Evolutionary conservation across 345 rosid species (phyloP).

Genomic region (Heritiera fomes): DNA sequence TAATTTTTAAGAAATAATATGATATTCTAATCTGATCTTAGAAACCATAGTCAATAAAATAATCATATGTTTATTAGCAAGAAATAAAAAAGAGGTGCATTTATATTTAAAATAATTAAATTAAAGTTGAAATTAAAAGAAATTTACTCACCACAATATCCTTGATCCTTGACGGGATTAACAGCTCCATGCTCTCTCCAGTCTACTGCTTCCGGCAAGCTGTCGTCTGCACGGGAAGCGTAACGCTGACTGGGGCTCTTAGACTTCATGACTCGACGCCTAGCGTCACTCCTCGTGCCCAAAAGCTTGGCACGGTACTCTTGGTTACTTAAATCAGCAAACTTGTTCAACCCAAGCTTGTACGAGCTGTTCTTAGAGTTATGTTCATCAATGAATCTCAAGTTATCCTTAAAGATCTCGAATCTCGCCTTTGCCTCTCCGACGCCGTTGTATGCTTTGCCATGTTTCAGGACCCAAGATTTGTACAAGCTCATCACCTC

Average conservation of each 20-base stretch:
- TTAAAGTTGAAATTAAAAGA: not conserved
- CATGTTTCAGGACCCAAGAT: conserved; percentile 60
- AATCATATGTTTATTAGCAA: too few relatives aligned
- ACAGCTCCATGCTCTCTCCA: conserved; percentile 88
- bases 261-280: conserved; percentile 50
- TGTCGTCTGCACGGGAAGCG: conserved; percentile 38
- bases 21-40: too few relatives aligned
- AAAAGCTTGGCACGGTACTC: conserved; percentile 66
- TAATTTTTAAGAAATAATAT: too few relatives aligned
- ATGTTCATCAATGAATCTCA: conserved; percentile 68
- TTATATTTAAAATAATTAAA: not conserved
- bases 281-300: conserved; percentile 46
- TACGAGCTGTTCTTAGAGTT: conserved; percentile 57
- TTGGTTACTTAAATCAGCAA: conserved; percentile 79
- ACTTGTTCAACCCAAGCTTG: conserved; percentile 68
- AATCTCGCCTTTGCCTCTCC: conserved; percentile 59
- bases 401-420: conserved; percentile 76
- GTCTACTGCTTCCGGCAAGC: conserved; percentile 67
- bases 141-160: conserved; percentile 62
- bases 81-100: too few relatives aligned
- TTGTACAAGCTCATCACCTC: conserved; percentile 68
- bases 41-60: too few relatives aligned
- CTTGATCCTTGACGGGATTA: conserved; percentile 74
- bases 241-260: conserved; percentile 41
- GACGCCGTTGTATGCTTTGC: conserved; percentile 56